These are phyloP conservation scores for Paspalum notatum DNA, from an alignment of 176 grass and related monocot genomes.

Conservation along the genomic window DNA sequence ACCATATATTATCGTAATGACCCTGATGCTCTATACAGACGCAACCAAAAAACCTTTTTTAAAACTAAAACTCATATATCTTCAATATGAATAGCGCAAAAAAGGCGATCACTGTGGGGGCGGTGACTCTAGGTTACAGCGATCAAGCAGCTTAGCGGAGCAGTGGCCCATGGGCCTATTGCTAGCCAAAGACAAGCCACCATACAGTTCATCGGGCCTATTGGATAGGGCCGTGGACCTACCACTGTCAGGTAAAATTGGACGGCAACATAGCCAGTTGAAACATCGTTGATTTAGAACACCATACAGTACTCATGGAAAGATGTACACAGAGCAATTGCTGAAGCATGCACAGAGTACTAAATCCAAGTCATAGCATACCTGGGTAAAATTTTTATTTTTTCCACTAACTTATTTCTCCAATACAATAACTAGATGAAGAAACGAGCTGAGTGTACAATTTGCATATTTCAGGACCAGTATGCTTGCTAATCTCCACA, in stretches of 20 bases:
- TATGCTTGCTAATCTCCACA: neutral
- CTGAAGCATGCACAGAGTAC: neutral
- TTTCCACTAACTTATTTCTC: neutral
- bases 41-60: neutral
- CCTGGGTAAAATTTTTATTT: neutral
- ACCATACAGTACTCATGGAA: neutral
- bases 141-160: neutral
- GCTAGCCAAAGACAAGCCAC: neutral
- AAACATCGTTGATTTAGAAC: neutral
- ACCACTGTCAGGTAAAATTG: neutral
- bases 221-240: neutral
- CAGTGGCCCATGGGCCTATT: neutral
- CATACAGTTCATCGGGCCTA: too few relatives aligned
- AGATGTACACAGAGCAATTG: neutral
- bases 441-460: neutral
- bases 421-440: slow-evolving; percentile 1
- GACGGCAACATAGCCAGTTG: neutral
- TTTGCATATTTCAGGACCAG: neutral
- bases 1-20: neutral
- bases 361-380: neutral
- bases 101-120: neutral
- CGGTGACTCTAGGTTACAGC: neutral
- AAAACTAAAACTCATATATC: neutral
- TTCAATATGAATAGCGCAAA: neutral
- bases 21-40: neutral